phyloP scores from a whole-genome alignment of 2,329 filamentous ascomycete genomes.

The Byssoonygena ceratinophila region DNA sequence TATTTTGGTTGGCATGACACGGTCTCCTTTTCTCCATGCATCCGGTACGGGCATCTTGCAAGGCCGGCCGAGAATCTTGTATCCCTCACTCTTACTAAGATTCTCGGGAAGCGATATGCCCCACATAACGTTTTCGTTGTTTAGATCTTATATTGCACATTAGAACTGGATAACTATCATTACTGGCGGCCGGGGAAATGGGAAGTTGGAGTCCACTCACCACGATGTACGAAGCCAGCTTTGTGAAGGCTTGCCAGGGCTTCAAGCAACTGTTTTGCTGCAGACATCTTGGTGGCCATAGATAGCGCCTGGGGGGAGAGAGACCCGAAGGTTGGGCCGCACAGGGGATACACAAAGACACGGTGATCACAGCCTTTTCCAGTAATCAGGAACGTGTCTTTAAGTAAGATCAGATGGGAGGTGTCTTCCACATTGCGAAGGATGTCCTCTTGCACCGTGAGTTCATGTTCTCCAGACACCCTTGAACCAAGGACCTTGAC shows the following conservation, averaged over 20 bases:
- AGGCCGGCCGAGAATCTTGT: conserved; percentile 13
- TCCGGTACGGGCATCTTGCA: conserved; percentile 1
- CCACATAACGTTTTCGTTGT: conserved; percentile 13
- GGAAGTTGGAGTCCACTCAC: conserved; percentile 14
- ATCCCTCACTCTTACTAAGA: conserved; percentile 8
- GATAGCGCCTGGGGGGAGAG: not conserved
- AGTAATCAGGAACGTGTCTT: conserved; percentile 9
- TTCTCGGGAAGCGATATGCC: conserved; percentile 6
- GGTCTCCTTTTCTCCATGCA: conserved; percentile 9
- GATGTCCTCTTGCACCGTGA: conserved; percentile 12
- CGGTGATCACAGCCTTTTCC: conserved; percentile 6
- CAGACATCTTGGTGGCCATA: conserved; percentile 22
- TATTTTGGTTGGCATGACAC: conserved; percentile 6
- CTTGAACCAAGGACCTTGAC: conserved; percentile 12
- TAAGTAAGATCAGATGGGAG: conserved; percentile 12
- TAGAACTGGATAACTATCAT: not conserved
- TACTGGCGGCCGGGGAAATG: not conserved
- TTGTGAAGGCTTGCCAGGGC: conserved; percentile 22
- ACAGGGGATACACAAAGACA: conserved; percentile 20
- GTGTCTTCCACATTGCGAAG: conserved; percentile 11
- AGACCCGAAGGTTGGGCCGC: conserved; percentile 17
- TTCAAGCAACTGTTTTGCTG: conserved; percentile 23
- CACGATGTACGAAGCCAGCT: conserved; percentile 23
- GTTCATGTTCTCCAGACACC: conserved; percentile 10
- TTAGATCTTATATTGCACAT: conserved; percentile 9